Percentiles rank a stretch among this genome's conserved stretches.
These are phyloP conservation scores for Alternaria ventricosa DNA, from an alignment of 2,329 filamentous ascomycete genomes.

Conservation along the genomic window DNA sequence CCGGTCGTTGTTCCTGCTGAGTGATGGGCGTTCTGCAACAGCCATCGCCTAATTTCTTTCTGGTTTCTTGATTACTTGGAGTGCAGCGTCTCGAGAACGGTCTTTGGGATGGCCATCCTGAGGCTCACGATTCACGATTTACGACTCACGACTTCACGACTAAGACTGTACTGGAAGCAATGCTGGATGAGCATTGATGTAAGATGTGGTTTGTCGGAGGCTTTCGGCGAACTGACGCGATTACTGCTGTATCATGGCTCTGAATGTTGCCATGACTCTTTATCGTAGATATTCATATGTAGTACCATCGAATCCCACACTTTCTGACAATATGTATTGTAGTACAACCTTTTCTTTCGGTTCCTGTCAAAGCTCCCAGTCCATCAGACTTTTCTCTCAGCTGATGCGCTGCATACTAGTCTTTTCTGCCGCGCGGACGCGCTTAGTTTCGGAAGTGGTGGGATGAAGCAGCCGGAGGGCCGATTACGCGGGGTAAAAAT, in stretches of 20 bases:
- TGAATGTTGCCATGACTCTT: neutral
- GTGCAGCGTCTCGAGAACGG: neutral
- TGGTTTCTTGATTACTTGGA: neutral
- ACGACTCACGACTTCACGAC: neutral
- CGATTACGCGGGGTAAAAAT: neutral
- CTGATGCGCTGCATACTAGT: neutral
- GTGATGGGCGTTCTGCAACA: neutral
- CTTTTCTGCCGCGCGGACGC: neutral
- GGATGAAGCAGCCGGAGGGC: neutral
- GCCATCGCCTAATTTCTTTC: neutral
- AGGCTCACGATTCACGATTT: neutral
- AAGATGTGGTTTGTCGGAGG: neutral
- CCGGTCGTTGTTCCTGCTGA: slow-evolving; percentile 27
- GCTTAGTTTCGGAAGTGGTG: neutral
- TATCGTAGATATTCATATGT: neutral
- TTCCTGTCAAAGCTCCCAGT: neutral
- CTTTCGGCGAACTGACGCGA: neutral
- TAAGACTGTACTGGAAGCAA: neutral
- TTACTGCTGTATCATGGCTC: neutral
- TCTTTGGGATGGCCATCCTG: neutral
- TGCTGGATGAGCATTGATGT: neutral
- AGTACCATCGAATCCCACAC: neutral
- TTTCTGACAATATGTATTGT: neutral
- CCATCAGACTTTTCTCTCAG: neutral
- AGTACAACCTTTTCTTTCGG: too few species aligned